Percentiles rank a stretch among this genome's conserved stretches.
Evolutionary conservation across 441 rosid species (phyloP).

Genomic region (Gossypium gossypioides): DNA sequence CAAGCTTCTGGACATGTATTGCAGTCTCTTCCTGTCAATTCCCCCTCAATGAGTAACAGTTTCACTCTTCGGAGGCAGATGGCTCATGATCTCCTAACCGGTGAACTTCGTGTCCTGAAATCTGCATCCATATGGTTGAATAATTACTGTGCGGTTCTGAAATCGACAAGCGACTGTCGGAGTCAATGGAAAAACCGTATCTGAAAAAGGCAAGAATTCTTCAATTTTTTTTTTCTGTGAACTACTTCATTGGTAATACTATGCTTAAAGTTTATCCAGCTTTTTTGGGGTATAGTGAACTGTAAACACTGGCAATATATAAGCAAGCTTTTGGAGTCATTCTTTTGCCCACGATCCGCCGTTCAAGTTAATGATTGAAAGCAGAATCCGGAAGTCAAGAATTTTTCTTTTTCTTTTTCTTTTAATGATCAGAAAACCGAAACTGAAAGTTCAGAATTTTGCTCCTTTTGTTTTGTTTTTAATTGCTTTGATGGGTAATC

Average conservation of each 20-base stretch:
- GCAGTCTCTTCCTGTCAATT: slow-evolving; percentile 33
- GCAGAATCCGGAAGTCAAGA: background rate
- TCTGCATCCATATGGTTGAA: slow-evolving; percentile 63
- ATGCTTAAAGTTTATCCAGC: background rate
- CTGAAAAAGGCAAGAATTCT: background rate
- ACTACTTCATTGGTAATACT: background rate
- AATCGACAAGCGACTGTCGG: background rate
- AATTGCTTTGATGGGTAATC: no score
- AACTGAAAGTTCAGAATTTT: no score
- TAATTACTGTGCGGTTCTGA: slow-evolving; percentile 31
- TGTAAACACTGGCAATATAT: background rate
- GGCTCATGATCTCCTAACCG: slow-evolving; percentile 57
- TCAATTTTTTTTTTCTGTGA: background rate
- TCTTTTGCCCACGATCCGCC: background rate
- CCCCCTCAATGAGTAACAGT: slow-evolving; percentile 15
- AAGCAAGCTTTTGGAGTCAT: background rate
- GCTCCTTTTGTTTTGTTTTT: background rate
- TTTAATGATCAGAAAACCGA: no score
- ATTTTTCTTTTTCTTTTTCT: background rate
- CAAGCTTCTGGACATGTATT: slow-evolving; percentile 8
- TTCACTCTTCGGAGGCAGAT: slow-evolving; percentile 35
- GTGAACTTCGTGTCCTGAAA: slow-evolving; percentile 61
- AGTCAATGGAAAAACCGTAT: background rate
- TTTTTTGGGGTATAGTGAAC: background rate
- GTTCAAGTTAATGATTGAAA: background rate